Percentiles rank a stretch among this genome's conserved stretches.
These are phyloP conservation scores for Macadamia integrifolia DNA, from an alignment of 164 flowering plant genomes.

Conservation along the genomic window DNA sequence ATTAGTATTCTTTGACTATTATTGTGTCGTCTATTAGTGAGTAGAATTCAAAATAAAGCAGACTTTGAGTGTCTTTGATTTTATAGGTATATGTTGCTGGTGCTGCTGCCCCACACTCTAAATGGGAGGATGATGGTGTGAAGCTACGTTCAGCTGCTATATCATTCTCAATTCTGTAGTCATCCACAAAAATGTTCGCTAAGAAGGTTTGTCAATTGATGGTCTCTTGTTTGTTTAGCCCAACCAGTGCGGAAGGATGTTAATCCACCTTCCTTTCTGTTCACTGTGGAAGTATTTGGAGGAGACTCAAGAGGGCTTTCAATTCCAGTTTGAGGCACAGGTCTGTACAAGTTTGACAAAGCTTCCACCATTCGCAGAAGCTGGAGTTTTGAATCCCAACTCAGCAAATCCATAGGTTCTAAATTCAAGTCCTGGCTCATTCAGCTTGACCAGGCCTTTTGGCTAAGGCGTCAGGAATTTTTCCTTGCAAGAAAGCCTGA, in stretches of 20 bases:
- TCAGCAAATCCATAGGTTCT: too few species aligned
- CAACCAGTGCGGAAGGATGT: background rate
- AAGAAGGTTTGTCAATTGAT: slow-evolving; percentile 10
- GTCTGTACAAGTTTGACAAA: background rate
- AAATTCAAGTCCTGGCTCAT: too few species aligned
- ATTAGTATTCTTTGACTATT: background rate
- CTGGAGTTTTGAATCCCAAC: too few species aligned
- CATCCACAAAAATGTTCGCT: background rate
- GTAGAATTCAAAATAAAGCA: too few species aligned
- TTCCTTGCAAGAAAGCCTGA: too few species aligned
- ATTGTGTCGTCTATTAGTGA: background rate
- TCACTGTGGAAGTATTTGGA: background rate
- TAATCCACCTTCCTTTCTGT: background rate
- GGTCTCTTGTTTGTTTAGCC: background rate
- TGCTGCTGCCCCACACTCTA: slow-evolving; percentile 74
- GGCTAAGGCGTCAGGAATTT: too few species aligned
- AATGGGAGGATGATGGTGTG: slow-evolving; percentile 80
- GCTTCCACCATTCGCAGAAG: background rate
- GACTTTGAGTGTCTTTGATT: background rate
- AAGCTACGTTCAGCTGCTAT: slow-evolving; percentile 94
- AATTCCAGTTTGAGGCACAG: background rate
- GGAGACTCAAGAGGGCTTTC: background rate
- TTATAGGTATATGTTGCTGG: slow-evolving; percentile 74
- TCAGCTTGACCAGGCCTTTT: too few species aligned
- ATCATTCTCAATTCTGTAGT: slow-evolving; percentile 61